phyloP scores from a whole-genome alignment of 2,329 filamentous ascomycete species.

The Cladorrhinum sp. region DNA sequence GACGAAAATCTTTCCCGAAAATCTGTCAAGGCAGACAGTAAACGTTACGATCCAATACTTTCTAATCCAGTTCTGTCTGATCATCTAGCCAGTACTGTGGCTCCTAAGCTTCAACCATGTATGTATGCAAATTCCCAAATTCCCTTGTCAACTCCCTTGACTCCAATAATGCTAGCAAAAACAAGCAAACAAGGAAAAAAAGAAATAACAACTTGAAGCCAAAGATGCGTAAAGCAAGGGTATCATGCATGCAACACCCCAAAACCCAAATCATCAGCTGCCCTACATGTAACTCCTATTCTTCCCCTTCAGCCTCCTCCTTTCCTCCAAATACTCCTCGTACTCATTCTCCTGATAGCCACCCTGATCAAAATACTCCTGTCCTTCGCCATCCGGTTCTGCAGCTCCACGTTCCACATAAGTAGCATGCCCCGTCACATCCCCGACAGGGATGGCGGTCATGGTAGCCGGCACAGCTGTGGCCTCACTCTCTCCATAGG shows the following conservation, averaged over 20 bases:
- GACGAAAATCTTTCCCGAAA: too few relatives aligned
- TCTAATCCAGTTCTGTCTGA: too few relatives aligned
- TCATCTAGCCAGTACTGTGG: too few relatives aligned
- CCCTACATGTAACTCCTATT: constrained; percentile 2
- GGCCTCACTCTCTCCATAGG: constrained; percentile 12
- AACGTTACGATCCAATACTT: too few relatives aligned
- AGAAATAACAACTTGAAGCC: not conserved
- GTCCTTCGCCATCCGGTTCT: not conserved
- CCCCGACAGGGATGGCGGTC: not conserved
- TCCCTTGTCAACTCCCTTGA: not conserved
- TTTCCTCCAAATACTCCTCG: constrained; percentile 5
- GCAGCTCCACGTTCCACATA: not conserved
- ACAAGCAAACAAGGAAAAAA: not conserved
- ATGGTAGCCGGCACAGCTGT: constrained; percentile 14
- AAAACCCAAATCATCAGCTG: not conserved
- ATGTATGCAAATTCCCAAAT: too few relatives aligned
- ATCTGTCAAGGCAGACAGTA: too few relatives aligned
- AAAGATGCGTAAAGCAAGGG: not conserved
- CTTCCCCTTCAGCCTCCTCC: constrained; percentile 15
- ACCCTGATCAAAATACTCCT: not conserved
- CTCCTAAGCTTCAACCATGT: too few relatives aligned
- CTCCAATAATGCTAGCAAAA: not conserved
- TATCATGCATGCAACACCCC: not conserved
- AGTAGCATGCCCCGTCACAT: not conserved
- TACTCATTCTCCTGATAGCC: not conserved